Base-by-base conservation (phyloP, 176 grass and related monocot species). In the Aegilops speltoides region DNA sequence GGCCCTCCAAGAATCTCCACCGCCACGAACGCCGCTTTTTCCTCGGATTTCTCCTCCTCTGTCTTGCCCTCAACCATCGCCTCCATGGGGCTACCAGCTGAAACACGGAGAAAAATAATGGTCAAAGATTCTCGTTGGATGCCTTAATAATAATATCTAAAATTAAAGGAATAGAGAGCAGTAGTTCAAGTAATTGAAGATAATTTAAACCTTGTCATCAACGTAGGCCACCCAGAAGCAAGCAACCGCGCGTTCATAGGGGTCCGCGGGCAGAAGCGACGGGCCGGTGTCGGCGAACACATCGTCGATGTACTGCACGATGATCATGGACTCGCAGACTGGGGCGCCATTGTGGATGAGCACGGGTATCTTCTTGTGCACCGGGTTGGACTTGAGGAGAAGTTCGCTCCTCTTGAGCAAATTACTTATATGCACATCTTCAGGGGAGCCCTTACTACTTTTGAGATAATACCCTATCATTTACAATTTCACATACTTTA, bases 291-390 rank as follows among this genome's bases (percentile, higher is more conserved):
- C 8, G 29, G 73, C 0, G 24, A 71, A 90, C 11, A 38, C 70
- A 2, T 90, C 89, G 41, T 90, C 89, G 54, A 90, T 46, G 41
- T 90, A 90, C 78, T 86, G 10, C 3, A 90, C 5, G 56, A 90
- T 90, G 80, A 79, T 6, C 59, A 79, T 29, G 24, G 89, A 90
- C 79, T 90, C 89, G 56, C 62, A 87, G 5, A 90, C 23, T 6
- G 72, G 10, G 83, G 7, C 17, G 2, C 54, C 7, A 19, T 57
- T 57, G 19, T 57, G 54, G 54, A 57, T 20, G 19, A 57, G 54
- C 54, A 57, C 54, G 17, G 54, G 54, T 57, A 57, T 57, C 54
- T 57, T 57, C 54, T 57, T 57, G 54, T 57, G 54, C 54, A 57
- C 54, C 7, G 54, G 54, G 54, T 57, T 57, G 54, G 54, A 57